Evolutionary conservation across 2,329 filamentous ascomycete species (phyloP).

Genomic region (Trichoderma breve): DNA sequence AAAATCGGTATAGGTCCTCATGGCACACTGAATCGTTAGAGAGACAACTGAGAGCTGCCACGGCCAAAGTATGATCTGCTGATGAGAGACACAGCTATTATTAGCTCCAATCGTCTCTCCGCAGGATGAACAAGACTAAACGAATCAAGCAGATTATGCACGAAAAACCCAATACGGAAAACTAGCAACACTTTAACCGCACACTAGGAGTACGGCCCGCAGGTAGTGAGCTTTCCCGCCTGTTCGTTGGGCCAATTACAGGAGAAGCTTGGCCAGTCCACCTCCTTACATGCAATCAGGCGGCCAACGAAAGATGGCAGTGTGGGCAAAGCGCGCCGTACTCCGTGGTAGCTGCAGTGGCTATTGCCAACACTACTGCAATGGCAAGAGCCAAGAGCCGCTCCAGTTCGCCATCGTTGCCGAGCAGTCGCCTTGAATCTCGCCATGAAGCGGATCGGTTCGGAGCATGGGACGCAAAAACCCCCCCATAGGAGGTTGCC

Average conservation of each 20-base stretch:
- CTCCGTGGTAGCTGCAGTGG: background rate
- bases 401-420: background rate
- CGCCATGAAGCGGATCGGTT: background rate
- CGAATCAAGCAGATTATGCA: slow-evolving; percentile 7
- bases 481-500: slow-evolving; percentile 3
- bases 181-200: slow-evolving; percentile 11
- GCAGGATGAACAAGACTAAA: slow-evolving; percentile 14
- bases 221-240: background rate
- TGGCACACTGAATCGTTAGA: background rate
- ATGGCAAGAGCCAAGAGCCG: background rate
- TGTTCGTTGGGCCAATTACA: background rate
- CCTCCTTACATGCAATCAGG: background rate
- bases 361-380: background rate
- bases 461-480: background rate
- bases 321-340: background rate
- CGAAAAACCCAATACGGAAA: slow-evolving; percentile 7
- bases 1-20: background rate
- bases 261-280: background rate
- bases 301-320: slow-evolving; percentile 6
- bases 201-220: slow-evolving; percentile 16
- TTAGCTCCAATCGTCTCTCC: slow-evolving; percentile 2
- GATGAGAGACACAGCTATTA: slow-evolving; percentile 3
- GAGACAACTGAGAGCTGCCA: background rate
- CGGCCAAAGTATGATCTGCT: background rate
- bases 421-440: background rate